Evolutionary conservation across 768 basidiomycete species (phyloP).

Genomic region (Termitomyces sp.): DNA sequence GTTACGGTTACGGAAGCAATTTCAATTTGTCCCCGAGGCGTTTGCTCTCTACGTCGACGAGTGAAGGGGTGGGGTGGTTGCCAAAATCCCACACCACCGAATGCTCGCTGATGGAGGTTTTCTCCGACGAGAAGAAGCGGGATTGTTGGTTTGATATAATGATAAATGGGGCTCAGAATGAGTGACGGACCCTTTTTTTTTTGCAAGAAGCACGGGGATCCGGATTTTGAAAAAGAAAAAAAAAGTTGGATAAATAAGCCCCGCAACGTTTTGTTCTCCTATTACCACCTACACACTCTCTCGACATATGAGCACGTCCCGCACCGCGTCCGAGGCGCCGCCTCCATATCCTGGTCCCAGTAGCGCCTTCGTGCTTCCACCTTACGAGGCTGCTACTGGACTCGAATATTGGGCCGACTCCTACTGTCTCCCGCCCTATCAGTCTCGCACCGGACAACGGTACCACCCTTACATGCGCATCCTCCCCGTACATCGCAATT

Average conservation of each 20-base stretch:
- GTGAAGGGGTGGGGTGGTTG: neutral
- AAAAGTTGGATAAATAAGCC: neutral
- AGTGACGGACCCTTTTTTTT: neutral
- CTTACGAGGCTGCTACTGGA: conserved; percentile 4
- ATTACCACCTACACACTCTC: neutral
- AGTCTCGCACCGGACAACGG: conserved; percentile 4
- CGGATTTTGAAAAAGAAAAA: neutral
- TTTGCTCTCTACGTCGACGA: neutral
- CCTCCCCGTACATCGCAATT: neutral
- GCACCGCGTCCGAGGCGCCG: neutral
- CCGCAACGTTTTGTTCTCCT: neutral
- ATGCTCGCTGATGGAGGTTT: neutral
- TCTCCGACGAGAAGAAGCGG: neutral
- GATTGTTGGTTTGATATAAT: neutral
- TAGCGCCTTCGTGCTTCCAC: neutral
- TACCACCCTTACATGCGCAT: conserved; percentile 11
- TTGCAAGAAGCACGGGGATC: conserved; percentile 3
- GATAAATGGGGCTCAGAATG: neutral
- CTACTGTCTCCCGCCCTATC: conserved; percentile 11
- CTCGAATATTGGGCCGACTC: conserved; percentile 8
- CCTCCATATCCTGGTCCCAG: neutral
- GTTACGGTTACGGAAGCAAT: neutral
- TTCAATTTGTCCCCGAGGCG: neutral
- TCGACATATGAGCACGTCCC: neutral
- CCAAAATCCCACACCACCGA: no score